Base-by-base conservation (phyloP, 1,139 yeast genomes). In the Debaryomyces subglobosus region DNA sequence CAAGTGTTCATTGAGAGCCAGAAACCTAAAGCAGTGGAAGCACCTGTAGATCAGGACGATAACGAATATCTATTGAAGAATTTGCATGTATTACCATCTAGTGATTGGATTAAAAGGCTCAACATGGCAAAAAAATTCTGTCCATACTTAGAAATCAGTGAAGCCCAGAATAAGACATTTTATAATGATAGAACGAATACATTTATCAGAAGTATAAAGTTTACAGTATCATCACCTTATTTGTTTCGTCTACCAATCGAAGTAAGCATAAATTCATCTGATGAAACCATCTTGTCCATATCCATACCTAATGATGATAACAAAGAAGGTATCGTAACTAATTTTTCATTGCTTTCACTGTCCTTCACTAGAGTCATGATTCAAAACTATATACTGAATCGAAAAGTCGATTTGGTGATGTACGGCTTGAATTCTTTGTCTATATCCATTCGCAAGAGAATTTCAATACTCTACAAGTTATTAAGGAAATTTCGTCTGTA, bases 81-180 rank as follows among this genome's bases (percentile, higher is more conserved):
- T 33, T 53, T 74, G 40, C 62, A 68, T 47, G 77, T 73, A 1
- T 60, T 65, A 8, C 79, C 79, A 1, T 67, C 78, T 0, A 53
- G 57, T 5, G 64, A 73, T 48, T 73, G 78, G 77, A 41, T 50
- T 9, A 58, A 62, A 33, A 57, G 80, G 16, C 50, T 72, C 18
- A 49, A 55, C 13, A 54, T 62, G 45, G 58, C 70, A 13, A 62
- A 57, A 45, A 55, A 55, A 47, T 71, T 74, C 47, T 63, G 54
- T 47, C 69, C 73, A 0, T 51, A 53, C 39, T 39, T 71, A 33
- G 67, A 65, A 27, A 37, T 69, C 2, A 68, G 60, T 27, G 48
- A 52, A 7, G 50, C 65, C 9, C 34, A 43, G 2, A 53, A 63
- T 12, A 39, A 44, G 21, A 59, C 58, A 13, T 32, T 47, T 20